Evolutionary conservation across 257 asterid genomes (phyloP).

Genomic region (Solanum neorickii): DNA sequence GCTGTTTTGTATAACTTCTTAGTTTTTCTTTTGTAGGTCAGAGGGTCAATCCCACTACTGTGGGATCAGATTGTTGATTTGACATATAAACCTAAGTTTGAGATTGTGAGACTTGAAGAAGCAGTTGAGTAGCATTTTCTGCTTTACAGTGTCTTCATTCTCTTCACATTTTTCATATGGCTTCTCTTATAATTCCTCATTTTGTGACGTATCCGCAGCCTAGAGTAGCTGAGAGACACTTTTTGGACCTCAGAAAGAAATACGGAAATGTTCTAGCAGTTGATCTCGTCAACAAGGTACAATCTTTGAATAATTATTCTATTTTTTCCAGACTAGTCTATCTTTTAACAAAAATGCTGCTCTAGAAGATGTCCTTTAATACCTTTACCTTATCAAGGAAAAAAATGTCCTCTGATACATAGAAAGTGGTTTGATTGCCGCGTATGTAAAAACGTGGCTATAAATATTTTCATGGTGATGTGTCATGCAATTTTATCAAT

Average conservation of each 20-base stretch:
- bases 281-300: slow-evolving; percentile 81
- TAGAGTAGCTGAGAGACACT: slow-evolving; percentile 73
- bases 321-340: neutral
- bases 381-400: neutral
- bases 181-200: slow-evolving; percentile 7
- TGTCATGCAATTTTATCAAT: neutral
- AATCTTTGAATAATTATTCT: neutral
- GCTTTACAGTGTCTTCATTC: neutral
- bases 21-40: slow-evolving; percentile 36
- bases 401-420: neutral
- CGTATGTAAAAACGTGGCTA: neutral
- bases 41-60: slow-evolving; percentile 89
- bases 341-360: neutral
- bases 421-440: neutral
- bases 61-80: slow-evolving; percentile 98
- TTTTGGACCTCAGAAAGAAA: slow-evolving; percentile 65
- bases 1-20: neutral
- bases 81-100: slow-evolving; percentile 78
- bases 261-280: slow-evolving; percentile 78
- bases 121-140: slow-evolving; percentile 44
- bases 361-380: neutral
- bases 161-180: neutral
- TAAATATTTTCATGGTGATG: neutral
- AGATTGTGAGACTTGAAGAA: slow-evolving; percentile 47
- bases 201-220: slow-evolving; percentile 34